phyloP scores from a whole-genome alignment of 2,329 filamentous ascomycete species.

The Massarina eburnea region DNA sequence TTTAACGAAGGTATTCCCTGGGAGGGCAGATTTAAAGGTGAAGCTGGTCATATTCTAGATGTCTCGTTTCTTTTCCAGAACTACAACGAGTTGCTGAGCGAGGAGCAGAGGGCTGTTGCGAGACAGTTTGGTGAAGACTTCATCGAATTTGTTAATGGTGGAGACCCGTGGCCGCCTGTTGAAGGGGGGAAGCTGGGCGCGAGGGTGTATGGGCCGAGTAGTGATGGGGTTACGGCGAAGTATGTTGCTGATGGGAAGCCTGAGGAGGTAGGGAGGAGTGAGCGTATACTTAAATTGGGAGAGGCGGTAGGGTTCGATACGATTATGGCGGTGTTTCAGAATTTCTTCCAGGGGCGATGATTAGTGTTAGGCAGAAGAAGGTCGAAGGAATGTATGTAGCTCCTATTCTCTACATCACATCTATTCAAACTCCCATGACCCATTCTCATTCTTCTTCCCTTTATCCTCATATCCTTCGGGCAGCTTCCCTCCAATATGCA shows the following conservation, averaged over 20 bases:
- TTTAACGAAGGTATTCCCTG: conserved; percentile 40
- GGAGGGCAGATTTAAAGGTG: conserved; percentile 36
- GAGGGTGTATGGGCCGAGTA: conserved; percentile 34
- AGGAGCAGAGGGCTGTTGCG: conserved; percentile 25
- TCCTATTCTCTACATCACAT: neutral
- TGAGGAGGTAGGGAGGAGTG: conserved; percentile 28
- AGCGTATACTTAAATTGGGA: conserved; percentile 27
- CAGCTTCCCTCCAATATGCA: conserved; percentile 31
- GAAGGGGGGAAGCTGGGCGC: conserved; percentile 21
- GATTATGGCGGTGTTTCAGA: conserved; percentile 25
- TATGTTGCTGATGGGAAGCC: conserved; percentile 28
- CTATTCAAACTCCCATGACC: conserved; percentile 26
- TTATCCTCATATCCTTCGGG: conserved; percentile 30
- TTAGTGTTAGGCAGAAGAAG: no score
- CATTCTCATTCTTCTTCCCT: conserved; percentile 23
- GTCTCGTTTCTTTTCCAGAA: conserved; percentile 38
- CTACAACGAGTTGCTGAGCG: conserved; percentile 30
- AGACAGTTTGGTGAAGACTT: conserved; percentile 31
- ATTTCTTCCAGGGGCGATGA: conserved; percentile 27
- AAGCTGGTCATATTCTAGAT: conserved; percentile 39
- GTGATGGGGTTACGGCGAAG: conserved; percentile 25
- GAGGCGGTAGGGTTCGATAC: conserved; percentile 28
- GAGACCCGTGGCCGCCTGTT: conserved; percentile 36
- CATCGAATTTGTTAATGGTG: conserved; percentile 36
- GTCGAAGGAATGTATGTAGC: no score